Conservation (phyloP, 1,284 basidiomycete species). For the Apiotrichum sp. region DNA sequence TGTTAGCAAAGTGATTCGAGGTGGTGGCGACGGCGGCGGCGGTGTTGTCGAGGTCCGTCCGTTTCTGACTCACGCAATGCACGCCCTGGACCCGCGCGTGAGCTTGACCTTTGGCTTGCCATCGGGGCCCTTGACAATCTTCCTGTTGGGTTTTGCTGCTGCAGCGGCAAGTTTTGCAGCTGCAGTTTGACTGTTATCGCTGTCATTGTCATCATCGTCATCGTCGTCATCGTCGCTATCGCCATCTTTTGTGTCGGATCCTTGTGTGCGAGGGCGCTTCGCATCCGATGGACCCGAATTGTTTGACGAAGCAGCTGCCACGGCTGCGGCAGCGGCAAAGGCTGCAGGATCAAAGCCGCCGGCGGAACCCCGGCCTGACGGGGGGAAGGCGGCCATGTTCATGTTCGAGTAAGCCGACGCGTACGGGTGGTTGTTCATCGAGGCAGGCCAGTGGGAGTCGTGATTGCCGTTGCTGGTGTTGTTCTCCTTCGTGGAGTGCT, state of each 20-base stretch:
- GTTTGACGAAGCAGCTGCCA: background rate
- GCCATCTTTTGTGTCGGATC: slow-evolving; percentile 11
- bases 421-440: slow-evolving; percentile 33
- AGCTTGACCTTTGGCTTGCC: slow-evolving; percentile 64
- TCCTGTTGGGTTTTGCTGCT: slow-evolving; percentile 19
- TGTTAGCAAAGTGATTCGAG: background rate
- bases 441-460: background rate
- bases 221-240: slow-evolving; percentile 14
- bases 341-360: slow-evolving; percentile 3
- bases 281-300: slow-evolving; percentile 3
- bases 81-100: slow-evolving; percentile 63
- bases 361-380: background rate
- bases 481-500: background rate
- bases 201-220: slow-evolving; percentile 29
- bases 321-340: slow-evolving; percentile 1
- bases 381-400: slow-evolving; percentile 21
- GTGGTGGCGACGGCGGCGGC: too few relatives aligned
- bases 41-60: background rate
- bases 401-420: slow-evolving; percentile 36
- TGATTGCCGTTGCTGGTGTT: background rate
- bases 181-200: slow-evolving; percentile 32
- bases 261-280: slow-evolving; percentile 12
- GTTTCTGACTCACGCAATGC: slow-evolving; percentile 32
- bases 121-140: slow-evolving; percentile 28
- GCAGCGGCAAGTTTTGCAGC: slow-evolving; percentile 17